Base-by-base conservation (phyloP, 1,284 basidiomycete species). In the Tetrapyrgos nigripes region DNA sequence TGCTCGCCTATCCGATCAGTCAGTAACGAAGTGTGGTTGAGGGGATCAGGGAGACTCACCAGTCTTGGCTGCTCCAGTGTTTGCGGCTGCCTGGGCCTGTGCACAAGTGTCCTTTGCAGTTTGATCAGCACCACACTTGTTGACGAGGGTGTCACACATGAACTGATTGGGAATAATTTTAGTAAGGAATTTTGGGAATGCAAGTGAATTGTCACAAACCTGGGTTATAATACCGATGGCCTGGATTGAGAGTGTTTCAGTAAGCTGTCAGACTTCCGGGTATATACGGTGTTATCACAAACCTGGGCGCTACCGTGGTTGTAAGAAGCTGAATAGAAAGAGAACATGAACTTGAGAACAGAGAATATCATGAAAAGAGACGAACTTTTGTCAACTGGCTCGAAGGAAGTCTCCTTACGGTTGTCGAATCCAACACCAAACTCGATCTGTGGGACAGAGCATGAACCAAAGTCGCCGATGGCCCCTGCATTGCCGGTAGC, bases 341-440 rank as follows among this genome's bases (percentile, higher is more conserved):
- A 35, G 19, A 43, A 29, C 45, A 23, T 49, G 44, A 33, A 56
- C 50, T 23, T 54, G n/a, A 53, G 28, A 50, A 45, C 24, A 29
- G 66, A 63, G 40, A 60, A 37, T 3, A 50, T 45, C 31, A 17
- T 4, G 51, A 46, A 47, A 2, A 27, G 5, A 49, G 24, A 61
- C 74, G 58, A 55, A 80, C 80, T 70, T 65, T 74, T 66, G 62
- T 80, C 76, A 24, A 71, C 73, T 44, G 82, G 82, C 66, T 80
- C 66, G 75, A 84, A 86, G 67, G 78, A 79, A 13, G 83, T 85
- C 64, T 87, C 87, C 63, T 76, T 82, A 51, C 87, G 78, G 61
- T 73, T 73, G 64, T 88, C 84, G 60, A 88, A 85, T 8, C 85
- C 85, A 9, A 68, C 75, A 28, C 76, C 85, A 64, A 89, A 89